A percentile compares a stretch with the other conserved stretches of the same genome.
Conservation (phyloP, 805 yeast genomes). For the Pichia californica region DNA sequence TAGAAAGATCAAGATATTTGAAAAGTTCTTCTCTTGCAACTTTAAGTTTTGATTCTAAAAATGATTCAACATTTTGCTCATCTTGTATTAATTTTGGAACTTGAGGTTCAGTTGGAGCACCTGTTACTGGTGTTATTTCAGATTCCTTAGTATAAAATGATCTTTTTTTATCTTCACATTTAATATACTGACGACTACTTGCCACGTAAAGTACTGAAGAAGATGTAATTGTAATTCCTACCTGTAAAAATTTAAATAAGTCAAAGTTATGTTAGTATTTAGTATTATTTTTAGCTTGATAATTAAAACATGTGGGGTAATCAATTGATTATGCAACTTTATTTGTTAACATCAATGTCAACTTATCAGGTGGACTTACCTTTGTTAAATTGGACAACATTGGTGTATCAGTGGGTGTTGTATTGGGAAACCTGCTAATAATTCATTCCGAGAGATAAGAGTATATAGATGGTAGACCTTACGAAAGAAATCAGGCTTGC, state of each 20-base stretch:
- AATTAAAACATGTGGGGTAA: too few species aligned
- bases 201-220: neutral
- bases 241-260: too few species aligned
- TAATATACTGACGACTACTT: slow-evolving; percentile 4
- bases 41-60: slow-evolving; percentile 44
- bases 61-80: slow-evolving; percentile 12
- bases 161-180: slow-evolving; percentile 22
- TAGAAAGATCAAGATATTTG: slow-evolving; percentile 29
- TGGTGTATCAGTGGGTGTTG: neutral
- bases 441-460: too few species aligned
- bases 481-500: too few species aligned
- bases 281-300: too few species aligned
- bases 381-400: neutral
- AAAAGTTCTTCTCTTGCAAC: slow-evolving; percentile 39
- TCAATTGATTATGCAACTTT: neutral
- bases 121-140: slow-evolving; percentile 13
- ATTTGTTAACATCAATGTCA: neutral
- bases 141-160: slow-evolving; percentile 21
- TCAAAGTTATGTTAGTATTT: neutral
- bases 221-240: slow-evolving; percentile 8
- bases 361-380: neutral
- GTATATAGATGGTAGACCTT: too few species aligned
- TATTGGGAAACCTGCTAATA: too few species aligned
- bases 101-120: slow-evolving; percentile 20
- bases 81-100: slow-evolving; percentile 16